phyloP scores from a whole-genome alignment of 306 rosid genomes.

The Prunus mume region DNA sequence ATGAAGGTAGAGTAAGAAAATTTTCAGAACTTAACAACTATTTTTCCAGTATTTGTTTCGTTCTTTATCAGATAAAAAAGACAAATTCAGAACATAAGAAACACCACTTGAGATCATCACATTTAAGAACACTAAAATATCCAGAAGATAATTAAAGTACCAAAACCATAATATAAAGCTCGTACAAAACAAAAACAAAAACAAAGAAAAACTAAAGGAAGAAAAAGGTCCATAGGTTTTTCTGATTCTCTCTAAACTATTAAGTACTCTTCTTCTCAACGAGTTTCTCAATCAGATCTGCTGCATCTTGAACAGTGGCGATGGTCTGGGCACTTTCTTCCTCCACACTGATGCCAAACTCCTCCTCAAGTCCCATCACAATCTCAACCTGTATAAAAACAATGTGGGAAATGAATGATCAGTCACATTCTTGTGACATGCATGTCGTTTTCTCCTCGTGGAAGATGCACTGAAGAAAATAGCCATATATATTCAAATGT shows the following conservation, averaged over 20 bases:
- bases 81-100: neutral
- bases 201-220: neutral
- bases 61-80: neutral
- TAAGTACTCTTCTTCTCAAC: conserved; percentile 46
- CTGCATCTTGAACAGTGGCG: conserved; percentile 91
- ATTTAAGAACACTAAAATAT: neutral
- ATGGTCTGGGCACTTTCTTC: conserved; percentile 94
- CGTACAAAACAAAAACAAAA: neutral
- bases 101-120: conserved; percentile 1
- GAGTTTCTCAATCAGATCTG: conserved; percentile 74
- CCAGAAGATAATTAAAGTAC: conserved; percentile 4
- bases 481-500: too few relatives aligned
- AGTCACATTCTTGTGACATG: too few relatives aligned
- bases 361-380: conserved; percentile 98
- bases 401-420: too few relatives aligned
- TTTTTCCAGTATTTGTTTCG: too few relatives aligned
- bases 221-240: conserved; percentile 1
- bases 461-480: neutral
- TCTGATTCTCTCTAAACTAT: conserved; percentile 2
- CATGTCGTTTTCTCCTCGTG: too few relatives aligned
- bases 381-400: conserved; percentile 69
- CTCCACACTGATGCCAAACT: conserved; percentile 63
- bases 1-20: too few relatives aligned
- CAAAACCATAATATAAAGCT: conserved; percentile 9
- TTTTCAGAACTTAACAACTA: too few relatives aligned